A percentile compares a stretch with the other conserved stretches of the same genome.
These are phyloP conservation scores for Camellia granthamiana DNA, from an alignment of 148 eudicot genomes.

Conservation along the genomic window DNA sequence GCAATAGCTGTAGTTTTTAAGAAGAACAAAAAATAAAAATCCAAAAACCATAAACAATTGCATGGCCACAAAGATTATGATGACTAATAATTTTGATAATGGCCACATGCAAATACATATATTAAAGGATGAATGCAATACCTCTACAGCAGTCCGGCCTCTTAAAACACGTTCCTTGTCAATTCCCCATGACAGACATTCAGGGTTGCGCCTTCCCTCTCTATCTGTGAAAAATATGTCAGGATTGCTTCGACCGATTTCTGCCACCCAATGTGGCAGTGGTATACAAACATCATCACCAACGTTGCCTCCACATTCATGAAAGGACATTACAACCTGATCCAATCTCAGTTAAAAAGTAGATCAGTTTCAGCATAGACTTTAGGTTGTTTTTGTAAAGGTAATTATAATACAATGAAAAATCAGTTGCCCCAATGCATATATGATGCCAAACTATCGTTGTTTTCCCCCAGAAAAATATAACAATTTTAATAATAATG, in stretches of 20 bases:
- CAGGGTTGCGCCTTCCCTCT: conserved; percentile 83
- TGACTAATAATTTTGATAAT: not conserved
- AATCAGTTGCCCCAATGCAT: not conserved
- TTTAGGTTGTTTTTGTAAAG: not conserved
- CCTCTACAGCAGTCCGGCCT: conserved; percentile 95
- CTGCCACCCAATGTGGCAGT: conserved; percentile 89
- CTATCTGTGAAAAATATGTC: conserved; percentile 89
- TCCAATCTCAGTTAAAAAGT: conserved; percentile 13
- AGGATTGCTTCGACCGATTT: conserved; percentile 81
- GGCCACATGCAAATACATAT: not conserved
- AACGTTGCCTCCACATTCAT: conserved; percentile 96
- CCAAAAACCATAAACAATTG: not conserved
- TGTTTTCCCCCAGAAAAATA: not conserved
- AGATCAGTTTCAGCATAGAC: conserved; percentile 5
- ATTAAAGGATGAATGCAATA: conserved; percentile 20
- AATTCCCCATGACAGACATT: conserved; percentile 95
- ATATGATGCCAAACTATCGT: not conserved
- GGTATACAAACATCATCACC: conserved; percentile 92
- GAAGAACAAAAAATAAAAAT: no score
- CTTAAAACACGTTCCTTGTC: conserved; percentile 87
- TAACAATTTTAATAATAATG: not conserved
- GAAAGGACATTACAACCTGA: conserved; percentile 91
- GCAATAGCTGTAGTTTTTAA: not conserved
- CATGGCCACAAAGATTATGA: not conserved
- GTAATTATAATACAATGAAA: not conserved